Base-by-base conservation (phyloP, 768 basidiomycete genomes). In the Panaeolus papilionaceus region DNA sequence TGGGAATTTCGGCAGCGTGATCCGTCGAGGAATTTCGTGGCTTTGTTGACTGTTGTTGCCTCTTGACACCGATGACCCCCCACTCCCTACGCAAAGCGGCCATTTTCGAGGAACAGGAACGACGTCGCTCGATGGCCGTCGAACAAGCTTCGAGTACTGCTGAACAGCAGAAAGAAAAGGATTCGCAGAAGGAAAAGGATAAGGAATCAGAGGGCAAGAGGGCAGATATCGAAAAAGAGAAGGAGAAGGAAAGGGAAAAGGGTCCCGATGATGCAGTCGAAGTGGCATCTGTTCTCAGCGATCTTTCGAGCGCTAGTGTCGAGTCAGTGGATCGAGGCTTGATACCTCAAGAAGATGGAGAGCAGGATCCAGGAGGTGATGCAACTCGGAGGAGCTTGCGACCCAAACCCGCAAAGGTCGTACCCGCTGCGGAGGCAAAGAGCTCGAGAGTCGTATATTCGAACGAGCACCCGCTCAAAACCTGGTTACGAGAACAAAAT, bases 21-120 rank as follows among this genome's bases (percentile, higher is more conserved):
- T 58, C 54, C 54, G 54, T 58, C 54, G 54, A 58, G 54, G 54
- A 58, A 58, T 58, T 58, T 58, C 54, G 54, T 58, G 54, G 54
- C 54, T 58, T 58, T 58, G 54, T 58, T 58, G 54, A 58, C 54
- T 58, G 54, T 58, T 58, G 54, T 58, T 58, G 54, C 54, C 54
- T 58, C 54, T 58, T 58, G 54, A 58, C 54, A 58, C 54, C 28
- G 33, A 58, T 58, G 54, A 58, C 54, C 54, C 54, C 54, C 54
- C 54, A 58, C 54, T 58, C 54, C 54, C 54, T 58, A 58, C 54
- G 54, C 54, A 58, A 58, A 58, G 54, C 54, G 11, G 54, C 54
- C 26, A 58, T 58, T 58, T 58, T 58, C 54, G 54, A 58, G 54
- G 54, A 58, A 58, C 54, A 58, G 54, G 54, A 58, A 37, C 54